Conservation (phyloP, 805 yeast genomes). For the Spathaspora gorwiae region DNA sequence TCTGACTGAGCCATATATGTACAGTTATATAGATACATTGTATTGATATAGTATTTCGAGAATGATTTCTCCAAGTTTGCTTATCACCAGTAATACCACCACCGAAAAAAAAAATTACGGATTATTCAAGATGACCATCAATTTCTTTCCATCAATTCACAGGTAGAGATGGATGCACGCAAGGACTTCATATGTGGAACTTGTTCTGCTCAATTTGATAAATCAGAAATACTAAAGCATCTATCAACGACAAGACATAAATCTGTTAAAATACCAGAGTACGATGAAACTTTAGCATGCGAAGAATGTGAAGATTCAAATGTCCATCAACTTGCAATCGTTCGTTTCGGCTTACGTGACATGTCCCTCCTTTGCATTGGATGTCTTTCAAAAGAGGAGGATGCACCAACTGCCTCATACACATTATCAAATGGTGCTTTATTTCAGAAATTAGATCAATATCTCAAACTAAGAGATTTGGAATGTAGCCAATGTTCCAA, state of each 20-base stretch:
- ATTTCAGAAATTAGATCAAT: conserved; percentile 44
- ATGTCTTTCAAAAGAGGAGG: conserved; percentile 38
- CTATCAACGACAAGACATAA: conserved; percentile 52
- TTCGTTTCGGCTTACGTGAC: conserved; percentile 53
- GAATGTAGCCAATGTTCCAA: conserved; percentile 42
- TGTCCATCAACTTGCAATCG: conserved; percentile 47
- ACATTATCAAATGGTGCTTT: conserved; percentile 52
- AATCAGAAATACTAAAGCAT: conserved; percentile 46
- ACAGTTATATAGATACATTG: too few relatives aligned
- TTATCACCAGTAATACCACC: too few relatives aligned
- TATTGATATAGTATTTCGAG: too few relatives aligned
- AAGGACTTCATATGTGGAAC: conserved; percentile 40
- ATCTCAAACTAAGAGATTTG: conserved; percentile 47
- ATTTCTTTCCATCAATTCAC: too few relatives aligned
- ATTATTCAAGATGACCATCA: too few relatives aligned
- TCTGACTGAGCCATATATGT: too few relatives aligned
- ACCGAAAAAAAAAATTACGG: too few relatives aligned
- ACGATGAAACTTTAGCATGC: conserved; percentile 45
- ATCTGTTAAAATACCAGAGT: conserved; percentile 26
- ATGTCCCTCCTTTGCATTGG: conserved; percentile 45
- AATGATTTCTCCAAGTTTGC: too few relatives aligned
- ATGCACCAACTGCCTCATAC: conserved; percentile 45
- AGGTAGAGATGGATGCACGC: background rate
- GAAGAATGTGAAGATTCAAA: conserved; percentile 53
- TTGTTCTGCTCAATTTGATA: conserved; percentile 34